Base-by-base conservation (phyloP, 2,329 filamentous ascomycete genomes). In the Pseudocercospora eumusae region DNA sequence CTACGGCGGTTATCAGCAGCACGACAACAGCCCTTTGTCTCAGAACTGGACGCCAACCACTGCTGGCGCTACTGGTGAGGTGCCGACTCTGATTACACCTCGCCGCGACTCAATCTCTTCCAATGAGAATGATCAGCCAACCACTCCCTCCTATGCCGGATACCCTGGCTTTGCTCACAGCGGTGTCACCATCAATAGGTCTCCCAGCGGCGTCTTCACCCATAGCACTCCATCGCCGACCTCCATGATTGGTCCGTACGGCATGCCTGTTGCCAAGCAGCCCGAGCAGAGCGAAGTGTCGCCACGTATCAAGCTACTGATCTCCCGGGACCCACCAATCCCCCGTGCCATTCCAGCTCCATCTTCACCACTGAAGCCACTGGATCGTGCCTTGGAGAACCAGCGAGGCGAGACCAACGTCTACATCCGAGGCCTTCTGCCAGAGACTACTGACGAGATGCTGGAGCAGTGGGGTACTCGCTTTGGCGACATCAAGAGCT, bases 401-500 rank as follows among this genome's bases (percentile, higher is more conserved):
- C 90, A 92, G 62, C 95, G 90, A 53, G 93, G 93, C 49, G 96
- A 98, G 74, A 95, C 92, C 66, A 99, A 99, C 73, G 93, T 99
- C 67, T 99, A 99, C 81, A 97, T 99, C 67, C 91, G 95, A 64
- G 96, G 96, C 18, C 88, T 99, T 65, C 90, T 96, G 66, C 93
- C 95, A 0, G 93, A 96, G 70, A 99, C 93, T 0, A 95, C 96
- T 54, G 95, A 99, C 72, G 90, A 96, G 55, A 88, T 96, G 74
- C 82, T 99, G 18, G 85, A 90, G 70, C 83, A 83, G 47, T 98
- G 95, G 79, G 89, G 93, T 47, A 83, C 86, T 69, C 90, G 93
- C 56, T 99, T 98, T 74, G 96, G 95, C 45, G 88, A 89, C 64
- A 95, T 99, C 61, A 92, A 96, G 79, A 96, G 93, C 68, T 97